These are phyloP conservation scores for Globisporangium middletonii DNA, from an alignment of 352 stramenopile species.

Conservation along the genomic window DNA sequence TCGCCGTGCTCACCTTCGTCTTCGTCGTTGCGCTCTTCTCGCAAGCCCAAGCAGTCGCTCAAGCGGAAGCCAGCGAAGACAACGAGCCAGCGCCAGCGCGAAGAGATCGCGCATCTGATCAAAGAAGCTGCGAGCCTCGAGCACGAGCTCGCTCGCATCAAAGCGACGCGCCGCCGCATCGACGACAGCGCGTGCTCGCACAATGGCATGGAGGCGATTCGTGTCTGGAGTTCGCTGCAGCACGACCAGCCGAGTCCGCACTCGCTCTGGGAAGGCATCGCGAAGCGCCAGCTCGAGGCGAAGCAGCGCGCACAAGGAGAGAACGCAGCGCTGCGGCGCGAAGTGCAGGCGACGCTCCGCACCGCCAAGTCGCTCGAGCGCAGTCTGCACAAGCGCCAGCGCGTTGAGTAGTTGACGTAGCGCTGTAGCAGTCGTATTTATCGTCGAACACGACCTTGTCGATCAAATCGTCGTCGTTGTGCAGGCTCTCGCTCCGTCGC, in stretches of 20 bases:
- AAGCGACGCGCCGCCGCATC: neutral
- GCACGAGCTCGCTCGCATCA: neutral
- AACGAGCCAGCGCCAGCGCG: slow-evolving; percentile 6
- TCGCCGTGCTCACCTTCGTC: too few relatives aligned
- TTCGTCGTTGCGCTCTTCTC: too few relatives aligned
- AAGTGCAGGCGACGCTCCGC: neutral
- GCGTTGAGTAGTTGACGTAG: neutral
- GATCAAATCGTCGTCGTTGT: too few relatives aligned
- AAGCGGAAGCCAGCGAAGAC: neutral
- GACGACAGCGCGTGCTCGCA: neutral
- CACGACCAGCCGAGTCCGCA: neutral
- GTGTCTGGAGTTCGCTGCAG: neutral
- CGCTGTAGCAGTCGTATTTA: neutral
- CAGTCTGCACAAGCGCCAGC: slow-evolving; percentile 6
- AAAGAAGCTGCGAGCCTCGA: neutral
- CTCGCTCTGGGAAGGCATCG: slow-evolving; percentile 5
- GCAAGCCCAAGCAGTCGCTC: neutral
- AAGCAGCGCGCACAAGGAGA: slow-evolving; percentile 5
- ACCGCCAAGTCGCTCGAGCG: slow-evolving; percentile 4
- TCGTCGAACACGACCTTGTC: neutral
- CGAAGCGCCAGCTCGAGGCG: slow-evolving; percentile 3
- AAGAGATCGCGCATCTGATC: slow-evolving; percentile 5
- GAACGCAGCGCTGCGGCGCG: slow-evolving; percentile 4
- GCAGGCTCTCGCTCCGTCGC: too few relatives aligned
- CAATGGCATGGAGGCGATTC: neutral